Percentiles rank a stretch among this genome's conserved stretches.
phyloP scores from a whole-genome alignment of 495 filamentous ascomycete species.

The Podospora tetraspora region DNA sequence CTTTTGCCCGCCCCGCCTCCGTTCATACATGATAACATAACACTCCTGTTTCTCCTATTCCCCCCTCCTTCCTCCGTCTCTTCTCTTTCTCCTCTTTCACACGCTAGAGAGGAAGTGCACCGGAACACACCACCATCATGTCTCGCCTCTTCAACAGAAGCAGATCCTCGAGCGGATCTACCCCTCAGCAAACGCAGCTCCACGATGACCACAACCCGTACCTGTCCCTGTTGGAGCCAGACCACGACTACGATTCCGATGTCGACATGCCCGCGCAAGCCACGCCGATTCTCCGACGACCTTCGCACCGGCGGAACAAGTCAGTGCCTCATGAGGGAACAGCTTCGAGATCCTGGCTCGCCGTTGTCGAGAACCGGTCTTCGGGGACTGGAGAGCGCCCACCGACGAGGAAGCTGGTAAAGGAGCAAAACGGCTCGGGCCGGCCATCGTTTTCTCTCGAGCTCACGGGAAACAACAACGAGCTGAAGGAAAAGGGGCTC shows the following conservation, averaged over 20 bases:
- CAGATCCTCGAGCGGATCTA: neutral
- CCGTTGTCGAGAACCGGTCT: slow-evolving; percentile 17
- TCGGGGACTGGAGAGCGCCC: slow-evolving; percentile 23
- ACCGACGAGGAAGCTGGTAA: slow-evolving; percentile 25
- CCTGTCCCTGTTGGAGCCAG: slow-evolving; percentile 28
- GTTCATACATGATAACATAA: neutral
- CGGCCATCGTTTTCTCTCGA: slow-evolving; percentile 23
- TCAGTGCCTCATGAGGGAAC: neutral
- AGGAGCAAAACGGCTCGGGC: slow-evolving; percentile 21
- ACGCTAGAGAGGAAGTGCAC: neutral
- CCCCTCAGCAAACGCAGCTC: slow-evolving; percentile 7
- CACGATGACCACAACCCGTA: slow-evolving; percentile 20
- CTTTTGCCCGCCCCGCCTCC: neutral
- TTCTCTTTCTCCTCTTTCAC: neutral
- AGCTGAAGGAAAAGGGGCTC: slow-evolving; percentile 23
- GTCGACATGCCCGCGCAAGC: neutral
- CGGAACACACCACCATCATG: slow-evolving; percentile 12
- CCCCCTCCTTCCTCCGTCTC: neutral
- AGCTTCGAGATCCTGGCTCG: slow-evolving; percentile 20
- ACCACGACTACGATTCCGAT: slow-evolving; percentile 5
- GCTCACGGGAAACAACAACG: slow-evolving; percentile 24
- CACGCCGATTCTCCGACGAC: neutral
- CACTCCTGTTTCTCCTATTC: neutral
- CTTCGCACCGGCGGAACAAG: slow-evolving; percentile 5
- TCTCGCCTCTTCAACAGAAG: slow-evolving; percentile 20